Percentiles rank a stretch among this genome's conserved stretches.
phyloP scores from a whole-genome alignment of 257 asterid species.

The Dorcoceras hygrometricum region DNA sequence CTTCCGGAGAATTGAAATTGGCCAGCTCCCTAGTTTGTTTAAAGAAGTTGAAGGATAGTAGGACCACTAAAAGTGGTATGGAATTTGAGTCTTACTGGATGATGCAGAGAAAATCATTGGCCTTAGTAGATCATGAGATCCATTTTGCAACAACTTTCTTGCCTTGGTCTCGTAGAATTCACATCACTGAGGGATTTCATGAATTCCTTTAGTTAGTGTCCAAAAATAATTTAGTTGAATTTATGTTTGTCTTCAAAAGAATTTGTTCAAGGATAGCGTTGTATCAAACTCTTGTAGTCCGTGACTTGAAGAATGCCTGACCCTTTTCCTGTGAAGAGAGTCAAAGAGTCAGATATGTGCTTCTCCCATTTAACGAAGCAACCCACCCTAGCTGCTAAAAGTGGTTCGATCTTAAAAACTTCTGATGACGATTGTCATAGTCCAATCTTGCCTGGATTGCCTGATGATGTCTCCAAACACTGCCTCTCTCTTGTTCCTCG shows the following conservation, averaged over 20 bases:
- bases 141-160: conserved; percentile 52
- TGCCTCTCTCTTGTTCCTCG: conserved; percentile 86
- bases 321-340: conserved; percentile 36
- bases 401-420: conserved; percentile 24
- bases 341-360: conserved; percentile 42
- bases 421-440: conserved; percentile 30
- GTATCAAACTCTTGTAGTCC: conserved; percentile 19
- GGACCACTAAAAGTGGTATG: conserved; percentile 47
- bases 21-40: conserved; percentile 20
- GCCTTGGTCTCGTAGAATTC: conserved; percentile 76
- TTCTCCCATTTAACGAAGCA: conserved; percentile 32
- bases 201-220: conserved; percentile 48
- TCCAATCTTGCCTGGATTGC: conserved; percentile 75
- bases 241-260: conserved; percentile 15
- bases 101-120: conserved; percentile 43
- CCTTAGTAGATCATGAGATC: conserved; percentile 48
- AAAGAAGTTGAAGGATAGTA: conserved; percentile 27
- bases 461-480: conserved; percentile 74
- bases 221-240: conserved; percentile 18
- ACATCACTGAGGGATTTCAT: conserved; percentile 61
- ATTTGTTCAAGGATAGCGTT: conserved; percentile 17
- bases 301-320: conserved; percentile 40
- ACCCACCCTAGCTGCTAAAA: conserved; percentile 35
- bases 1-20: conserved; percentile 24
- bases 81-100: conserved; percentile 57